Evolutionary conservation across 2,329 filamentous ascomycete species (phyloP), one percentile per base, ranked within the genome.

Genomic region (Lachnellula hyalina): DNA sequence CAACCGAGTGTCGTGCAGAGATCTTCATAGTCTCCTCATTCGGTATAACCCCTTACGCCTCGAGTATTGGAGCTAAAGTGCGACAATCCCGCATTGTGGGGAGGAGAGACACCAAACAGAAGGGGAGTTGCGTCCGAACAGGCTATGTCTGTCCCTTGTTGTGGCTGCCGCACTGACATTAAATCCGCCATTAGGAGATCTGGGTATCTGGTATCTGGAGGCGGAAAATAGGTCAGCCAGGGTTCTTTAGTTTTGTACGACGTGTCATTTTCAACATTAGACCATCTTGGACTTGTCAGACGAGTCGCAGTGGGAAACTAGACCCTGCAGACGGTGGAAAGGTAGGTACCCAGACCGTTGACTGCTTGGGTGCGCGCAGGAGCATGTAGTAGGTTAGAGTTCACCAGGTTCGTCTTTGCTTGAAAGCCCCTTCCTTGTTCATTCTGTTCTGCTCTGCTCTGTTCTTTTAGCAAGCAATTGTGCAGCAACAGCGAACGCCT

Each of bases 401-500:
- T 21, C 21, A 21, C 21, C 21, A 21, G 21, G 2, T 21, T 47
- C 48, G 34, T 47, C 44, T 38, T 12, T 56, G 51, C 25, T 38
- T 36, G 44, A 9, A 48, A n/a, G 50, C 11, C 44, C n/a, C 23
- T 14, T 54, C 60, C 44, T 49, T 60, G 40, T 60, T 61, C 57
- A 54, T 58, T 60, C 28, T 32, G 28, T 58, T 60, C 2, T 9
- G 28, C 28, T 32, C 28, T 32, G 28, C 28, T 32, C 28, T 32
- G 28, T 9, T 32, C 28, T 32, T 9, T 52, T 52, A 44, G 49
- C 49, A 57, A 48, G 53, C 52, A 58, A 57, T 60, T 59, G 52
- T 59, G 54, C 58, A 57, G 58, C 32, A 61, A 55, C 52, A 42
- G 54, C 47, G 49, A 23, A 55, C 47, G 47, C 51, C 36, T 42